Evolutionary conservation across 495 filamentous ascomycete genomes (phyloP).

Genomic region (Astrothelium subdiscretum): DNA sequence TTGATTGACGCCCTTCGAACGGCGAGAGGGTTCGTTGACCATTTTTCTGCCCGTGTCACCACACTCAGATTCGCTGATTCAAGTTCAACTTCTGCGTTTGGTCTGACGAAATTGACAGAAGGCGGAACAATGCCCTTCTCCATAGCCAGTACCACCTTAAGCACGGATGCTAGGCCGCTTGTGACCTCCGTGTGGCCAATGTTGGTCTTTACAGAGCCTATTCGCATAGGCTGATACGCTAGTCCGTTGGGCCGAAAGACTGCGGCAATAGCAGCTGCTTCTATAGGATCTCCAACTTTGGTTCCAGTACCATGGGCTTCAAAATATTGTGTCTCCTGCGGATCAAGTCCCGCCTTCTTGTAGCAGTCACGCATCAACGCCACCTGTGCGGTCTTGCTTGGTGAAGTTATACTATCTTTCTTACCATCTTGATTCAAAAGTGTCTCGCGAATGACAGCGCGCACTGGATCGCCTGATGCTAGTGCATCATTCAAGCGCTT

Average conservation of each 20-base stretch:
- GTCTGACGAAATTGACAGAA: slow-evolving; percentile 31
- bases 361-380: slow-evolving; percentile 6
- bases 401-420: background rate
- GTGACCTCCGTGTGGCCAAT: slow-evolving; percentile 41
- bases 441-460: slow-evolving; percentile 1
- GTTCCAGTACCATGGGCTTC: slow-evolving; percentile 12
- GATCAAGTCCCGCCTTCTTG: slow-evolving; percentile 14
- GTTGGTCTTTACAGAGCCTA: slow-evolving; percentile 3
- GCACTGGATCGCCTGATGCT: background rate
- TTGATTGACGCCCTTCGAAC: slow-evolving; percentile 28
- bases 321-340: slow-evolving; percentile 8
- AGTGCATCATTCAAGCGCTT: background rate
- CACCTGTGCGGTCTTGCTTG: slow-evolving; percentile 1
- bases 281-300: slow-evolving; percentile 6
- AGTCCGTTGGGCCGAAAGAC: background rate
- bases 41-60: background rate
- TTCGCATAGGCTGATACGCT: background rate
- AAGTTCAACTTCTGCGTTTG: slow-evolving; percentile 28
- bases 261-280: background rate
- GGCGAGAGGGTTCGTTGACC: slow-evolving; percentile 14
- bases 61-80: slow-evolving; percentile 18
- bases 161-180: slow-evolving; percentile 44
- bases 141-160: slow-evolving; percentile 47
- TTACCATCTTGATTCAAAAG: background rate
- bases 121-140: slow-evolving; percentile 42